A percentile compares a stretch with the other conserved stretches of the same genome.
These are phyloP conservation scores for Avena eriantha DNA, from an alignment of 176 grass and related monocot species.

Conservation along the genomic window DNA sequence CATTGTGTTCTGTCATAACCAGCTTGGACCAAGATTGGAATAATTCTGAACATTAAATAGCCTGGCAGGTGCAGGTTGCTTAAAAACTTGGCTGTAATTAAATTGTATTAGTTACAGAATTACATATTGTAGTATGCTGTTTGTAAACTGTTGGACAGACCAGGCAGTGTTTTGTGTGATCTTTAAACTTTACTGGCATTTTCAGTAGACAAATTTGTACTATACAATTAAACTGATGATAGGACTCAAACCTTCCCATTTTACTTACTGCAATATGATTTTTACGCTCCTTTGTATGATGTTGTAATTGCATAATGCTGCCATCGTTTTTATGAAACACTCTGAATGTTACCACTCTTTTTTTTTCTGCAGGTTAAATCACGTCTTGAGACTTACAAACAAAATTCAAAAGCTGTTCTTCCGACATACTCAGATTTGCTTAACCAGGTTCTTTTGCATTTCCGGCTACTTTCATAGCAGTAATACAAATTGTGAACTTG, in stretches of 20 bases:
- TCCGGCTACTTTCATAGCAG: constrained; percentile 29
- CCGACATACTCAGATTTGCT: constrained; percentile 76
- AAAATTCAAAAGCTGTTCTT: constrained; percentile 77
- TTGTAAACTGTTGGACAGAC: background rate
- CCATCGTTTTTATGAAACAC: background rate
- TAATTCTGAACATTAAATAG: background rate
- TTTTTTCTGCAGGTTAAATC: constrained; percentile 71
- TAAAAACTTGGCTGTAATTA: constrained; percentile 6
- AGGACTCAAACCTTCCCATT: constrained; percentile 17
- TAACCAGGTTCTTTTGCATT: constrained; percentile 68
- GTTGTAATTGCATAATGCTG: constrained; percentile 13
- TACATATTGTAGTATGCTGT: background rate
- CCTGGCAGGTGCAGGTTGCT: background rate
- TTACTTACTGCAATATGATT: constrained; percentile 15
- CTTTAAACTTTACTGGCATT: constrained; percentile 23
- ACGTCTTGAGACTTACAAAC: constrained; percentile 80
- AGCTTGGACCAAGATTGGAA: background rate
- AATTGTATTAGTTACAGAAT: background rate
- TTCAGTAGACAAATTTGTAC: constrained; percentile 5
- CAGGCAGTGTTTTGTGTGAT: background rate
- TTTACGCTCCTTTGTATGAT: background rate
- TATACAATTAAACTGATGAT: background rate
- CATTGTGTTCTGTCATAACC: background rate
- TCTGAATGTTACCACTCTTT: constrained; percentile 4
- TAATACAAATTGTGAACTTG: constrained; percentile 32